These are phyloP conservation scores for Mortierella hygrophila DNA, from an alignment of 192 early-diverging fungal species.

Conservation along the genomic window DNA sequence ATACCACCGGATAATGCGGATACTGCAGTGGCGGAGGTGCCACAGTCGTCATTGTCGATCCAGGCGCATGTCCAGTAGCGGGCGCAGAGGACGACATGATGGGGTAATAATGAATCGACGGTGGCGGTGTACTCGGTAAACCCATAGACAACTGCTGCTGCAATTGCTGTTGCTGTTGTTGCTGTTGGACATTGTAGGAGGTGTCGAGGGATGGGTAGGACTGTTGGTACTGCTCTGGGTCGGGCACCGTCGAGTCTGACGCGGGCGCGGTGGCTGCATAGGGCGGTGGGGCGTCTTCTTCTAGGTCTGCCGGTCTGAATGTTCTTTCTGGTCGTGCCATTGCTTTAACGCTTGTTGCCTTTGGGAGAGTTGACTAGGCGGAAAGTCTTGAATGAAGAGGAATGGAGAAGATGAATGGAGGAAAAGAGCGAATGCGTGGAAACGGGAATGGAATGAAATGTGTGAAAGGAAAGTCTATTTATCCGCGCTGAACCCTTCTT, in stretches of 20 bases:
- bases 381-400: neutral
- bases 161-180: neutral
- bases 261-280: constrained; percentile 27
- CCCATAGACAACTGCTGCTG: neutral
- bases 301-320: constrained; percentile 25
- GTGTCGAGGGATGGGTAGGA: constrained; percentile 18
- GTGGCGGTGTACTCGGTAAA: neutral
- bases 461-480: neutral
- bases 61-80: neutral
- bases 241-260: neutral
- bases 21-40: neutral
- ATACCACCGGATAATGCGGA: neutral
- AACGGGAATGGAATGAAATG: neutral
- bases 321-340: constrained; percentile 22
- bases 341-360: neutral
- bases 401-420: neutral
- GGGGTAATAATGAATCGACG: constrained; percentile 23
- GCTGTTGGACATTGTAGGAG: neutral
- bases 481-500: neutral
- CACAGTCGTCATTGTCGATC: neutral
- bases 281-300: constrained; percentile 37
- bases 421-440: neutral
- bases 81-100: neutral
- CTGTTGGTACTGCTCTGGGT: constrained; percentile 1
- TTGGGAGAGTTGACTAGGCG: neutral